These are phyloP conservation scores for Collybia mongolica DNA, from an alignment of 768 basidiomycete genomes.

Conservation along the genomic window DNA sequence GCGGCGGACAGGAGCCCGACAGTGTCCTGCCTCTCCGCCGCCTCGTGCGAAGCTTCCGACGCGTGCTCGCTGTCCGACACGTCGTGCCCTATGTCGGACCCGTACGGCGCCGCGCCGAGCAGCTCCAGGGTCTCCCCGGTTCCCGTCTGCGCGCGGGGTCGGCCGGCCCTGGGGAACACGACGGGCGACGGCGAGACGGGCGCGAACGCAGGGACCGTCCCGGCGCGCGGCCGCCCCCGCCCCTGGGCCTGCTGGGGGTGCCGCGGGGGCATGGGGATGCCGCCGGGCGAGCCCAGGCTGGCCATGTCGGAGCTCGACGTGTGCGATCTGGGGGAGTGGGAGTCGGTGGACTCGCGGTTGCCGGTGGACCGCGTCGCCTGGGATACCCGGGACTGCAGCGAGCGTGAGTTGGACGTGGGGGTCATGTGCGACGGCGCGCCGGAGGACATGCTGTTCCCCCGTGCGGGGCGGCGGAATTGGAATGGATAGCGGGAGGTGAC, in stretches of 20 bases:
- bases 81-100: conserved; percentile 25
- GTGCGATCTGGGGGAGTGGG: conserved; percentile 45
- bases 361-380: conserved; percentile 60
- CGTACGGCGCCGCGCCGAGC: conserved; percentile 5
- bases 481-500: conserved; percentile 71
- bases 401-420: conserved; percentile 25
- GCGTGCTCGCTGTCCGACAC: conserved; percentile 31
- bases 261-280: conserved; percentile 43
- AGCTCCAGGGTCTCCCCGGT: conserved; percentile 12
- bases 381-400: conserved; percentile 36
- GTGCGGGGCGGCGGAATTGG: conserved; percentile 54
- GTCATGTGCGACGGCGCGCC: conserved; percentile 38
- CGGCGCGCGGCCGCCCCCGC: conserved; percentile 26
- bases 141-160: conserved; percentile 14
- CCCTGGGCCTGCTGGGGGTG: conserved; percentile 32
- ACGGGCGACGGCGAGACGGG: conserved; percentile 17
- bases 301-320: conserved; percentile 33
- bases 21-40: conserved; percentile 60
- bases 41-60: conserved; percentile 55
- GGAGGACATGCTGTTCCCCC: conserved; percentile 42
- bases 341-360: conserved; percentile 61
- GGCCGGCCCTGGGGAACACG: conserved; percentile 25
- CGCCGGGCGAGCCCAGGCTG: conserved; percentile 28
- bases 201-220: conserved; percentile 31
- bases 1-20: conserved; percentile 48